Base-by-base conservation (phyloP, 2,329 filamentous ascomycete species). In the Dothistroma pini region DNA sequence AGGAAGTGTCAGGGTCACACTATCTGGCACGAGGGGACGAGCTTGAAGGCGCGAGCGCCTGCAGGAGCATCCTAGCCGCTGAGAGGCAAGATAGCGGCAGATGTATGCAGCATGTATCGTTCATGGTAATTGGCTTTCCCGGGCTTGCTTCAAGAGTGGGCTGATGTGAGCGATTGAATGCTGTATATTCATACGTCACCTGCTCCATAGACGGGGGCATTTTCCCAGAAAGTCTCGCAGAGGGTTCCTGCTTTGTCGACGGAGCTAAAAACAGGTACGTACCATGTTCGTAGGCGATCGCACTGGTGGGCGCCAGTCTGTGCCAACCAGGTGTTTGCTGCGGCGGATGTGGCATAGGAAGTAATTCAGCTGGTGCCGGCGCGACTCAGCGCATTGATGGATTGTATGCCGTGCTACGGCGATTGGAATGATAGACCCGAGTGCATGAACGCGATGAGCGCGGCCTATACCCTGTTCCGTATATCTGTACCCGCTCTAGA, bases 1-100 rank as follows among this genome's bases (percentile, higher is more conserved):
- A 29, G 25, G 25, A 29, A 51, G 29, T 14, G 21, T 49, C 47
- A 49, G 21, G 48, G 21, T 29, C 11, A 51, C 22, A 32, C n/a
- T 44, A 44, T 44, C 9, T 44, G 41, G 21, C 48, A 51, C 48
- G 48, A 25, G 47, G 44, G 49, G 31, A 53, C 35, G 22, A 41
- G 55, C 55, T 32, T 14, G 55, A 49, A 21, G 41, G 55, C 48
- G 48, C 48, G 57, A 59, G 57, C 57, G 50, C 14, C 57, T 59
- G 57, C 51, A 59, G 57, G 57, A 54, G 19, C 49, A 55, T 32
- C 34, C 51, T 59, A 59, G 57, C 57, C 51, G 41, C 54, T 19
- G 54, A 56, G 34, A 31, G 21, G 7, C 54, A 6, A 38, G 34
- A 38, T 38, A 38, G 34, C 10, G 10, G 34, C 5, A 44, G 7